Evolutionary conservation across 805 yeast genomes (phyloP).

Genomic region (Myxozyma geophila): DNA sequence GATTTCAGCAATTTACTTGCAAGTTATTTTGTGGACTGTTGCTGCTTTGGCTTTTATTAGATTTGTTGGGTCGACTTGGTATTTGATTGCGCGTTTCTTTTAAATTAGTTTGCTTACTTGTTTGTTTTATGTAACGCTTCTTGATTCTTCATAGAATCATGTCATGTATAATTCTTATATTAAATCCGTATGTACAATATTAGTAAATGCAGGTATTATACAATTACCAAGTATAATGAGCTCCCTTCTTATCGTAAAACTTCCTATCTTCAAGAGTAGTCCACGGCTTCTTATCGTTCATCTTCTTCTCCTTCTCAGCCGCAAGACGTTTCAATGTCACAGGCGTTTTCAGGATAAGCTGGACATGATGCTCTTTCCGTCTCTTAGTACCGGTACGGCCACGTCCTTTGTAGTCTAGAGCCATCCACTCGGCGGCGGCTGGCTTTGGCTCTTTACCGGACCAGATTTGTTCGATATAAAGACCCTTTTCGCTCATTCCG

Average conservation of each 20-base stretch:
- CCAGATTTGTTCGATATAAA: conserved; percentile 85
- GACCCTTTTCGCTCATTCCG: conserved; percentile 61
- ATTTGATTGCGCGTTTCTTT: conserved; percentile 50
- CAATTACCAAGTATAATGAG: conserved; percentile 47
- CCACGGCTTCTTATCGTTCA: conserved; percentile 58
- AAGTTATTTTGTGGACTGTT: conserved; percentile 84
- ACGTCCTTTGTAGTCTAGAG: conserved; percentile 84
- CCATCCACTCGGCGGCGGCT: conserved; percentile 63
- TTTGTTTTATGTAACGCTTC: not conserved
- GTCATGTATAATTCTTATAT: not conserved
- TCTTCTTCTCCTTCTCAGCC: conserved; percentile 60
- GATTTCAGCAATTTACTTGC: conserved; percentile 16
- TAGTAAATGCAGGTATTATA: not conserved
- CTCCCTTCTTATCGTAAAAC: conserved; percentile 45
- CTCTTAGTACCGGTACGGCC: conserved; percentile 82
- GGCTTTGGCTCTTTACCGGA: conserved; percentile 69
- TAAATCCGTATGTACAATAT: not conserved
- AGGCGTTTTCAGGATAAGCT: conserved; percentile 72
- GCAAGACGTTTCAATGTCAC: conserved; percentile 64
- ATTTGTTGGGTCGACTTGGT: conserved; percentile 72
- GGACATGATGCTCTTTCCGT: conserved; percentile 79
- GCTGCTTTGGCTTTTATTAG: conserved; percentile 82
- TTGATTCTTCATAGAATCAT: not conserved
- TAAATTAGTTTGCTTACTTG: conserved; percentile 1
- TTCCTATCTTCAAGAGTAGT: conserved; percentile 48